Base-by-base conservation (phyloP, 2,329 filamentous ascomycete species). In the Ustulina deusta region DNA sequence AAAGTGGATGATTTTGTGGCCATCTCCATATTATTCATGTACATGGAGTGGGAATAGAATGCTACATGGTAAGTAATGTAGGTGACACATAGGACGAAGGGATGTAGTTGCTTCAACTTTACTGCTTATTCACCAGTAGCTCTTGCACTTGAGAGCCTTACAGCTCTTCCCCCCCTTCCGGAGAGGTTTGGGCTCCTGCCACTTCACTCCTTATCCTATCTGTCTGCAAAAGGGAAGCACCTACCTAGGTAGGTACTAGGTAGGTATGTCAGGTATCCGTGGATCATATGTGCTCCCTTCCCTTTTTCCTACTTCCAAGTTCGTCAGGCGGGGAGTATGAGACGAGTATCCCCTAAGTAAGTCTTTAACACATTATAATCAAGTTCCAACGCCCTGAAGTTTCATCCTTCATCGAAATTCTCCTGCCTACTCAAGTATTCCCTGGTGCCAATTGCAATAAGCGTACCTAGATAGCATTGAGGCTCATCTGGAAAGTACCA, bases 181-280 rank as follows among this genome's bases (percentile, higher is more conserved):
- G 25, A 34, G 10, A 38, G 15, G 4, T 3, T n/a, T 20, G 10
- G 38, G 63, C 20, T 63, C 49, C 49, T 69, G 34, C 66, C 54
- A 48, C 27, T 27, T 55, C 56, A 42, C 34, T 51, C 11, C 13
- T 49, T 36, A 7, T 25, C 22, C 10, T 13, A 55, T 7, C 11
- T 17, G 10, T 15, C 13, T 17, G 2, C 6, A 17, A 27, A 42
- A 29, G 22, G 20, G 36, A 42, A 29, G 54, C 25, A 29, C 17
- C 22, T 42, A 29, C 54, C 36, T n/a, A 10, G 3, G 15, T n/a
- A 40, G 38, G 17, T 11, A 6, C 6, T 36, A 6, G 6, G 34
- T 36, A 13, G 36, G 36, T 29, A 29, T 29, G 20, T 34, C 20
- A 9, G 20, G 6, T 17, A 40, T 55, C 7, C 13, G n/a, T 22